These are phyloP conservation scores for Trifolium fragiferum DNA, from an alignment of 306 rosid genomes.

Conservation along the genomic window DNA sequence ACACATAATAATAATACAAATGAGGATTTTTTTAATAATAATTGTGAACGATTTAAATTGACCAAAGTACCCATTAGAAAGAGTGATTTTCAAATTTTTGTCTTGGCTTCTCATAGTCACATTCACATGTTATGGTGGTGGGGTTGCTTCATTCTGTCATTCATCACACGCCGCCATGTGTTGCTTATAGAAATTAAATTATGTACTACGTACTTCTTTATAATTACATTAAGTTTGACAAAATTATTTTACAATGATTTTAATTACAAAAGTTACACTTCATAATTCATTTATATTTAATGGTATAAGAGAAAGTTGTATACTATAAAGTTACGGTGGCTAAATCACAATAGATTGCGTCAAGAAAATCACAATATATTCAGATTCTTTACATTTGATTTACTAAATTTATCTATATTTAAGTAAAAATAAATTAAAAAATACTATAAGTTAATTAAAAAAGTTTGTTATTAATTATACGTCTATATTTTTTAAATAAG, in stretches of 20 bases:
- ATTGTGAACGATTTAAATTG: constrained; percentile 39
- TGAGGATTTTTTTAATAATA: constrained; percentile 24
- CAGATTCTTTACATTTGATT: no score
- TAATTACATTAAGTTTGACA: no score
- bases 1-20: constrained; percentile 29
- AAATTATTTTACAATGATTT: not conserved
- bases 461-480: no score
- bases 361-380: no score
- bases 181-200: constrained; percentile 31
- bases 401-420: no score
- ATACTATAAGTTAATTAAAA: no score
- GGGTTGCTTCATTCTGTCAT: constrained; percentile 47
- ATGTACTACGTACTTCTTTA: not conserved
- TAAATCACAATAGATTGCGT: no score
- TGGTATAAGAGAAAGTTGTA: no score
- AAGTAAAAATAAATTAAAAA: no score
- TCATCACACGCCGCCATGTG: constrained; percentile 53
- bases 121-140: constrained; percentile 45
- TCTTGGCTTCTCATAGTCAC: constrained; percentile 41
- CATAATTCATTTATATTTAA: no score
- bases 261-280: not conserved
- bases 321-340: no score
- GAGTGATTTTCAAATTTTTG: constrained; percentile 40
- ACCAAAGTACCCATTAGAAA: constrained; percentile 48
- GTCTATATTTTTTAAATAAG: no score